These are phyloP conservation scores for Orychophragmus violaceus DNA, from an alignment of 345 rosid genomes.

Conservation along the genomic window DNA sequence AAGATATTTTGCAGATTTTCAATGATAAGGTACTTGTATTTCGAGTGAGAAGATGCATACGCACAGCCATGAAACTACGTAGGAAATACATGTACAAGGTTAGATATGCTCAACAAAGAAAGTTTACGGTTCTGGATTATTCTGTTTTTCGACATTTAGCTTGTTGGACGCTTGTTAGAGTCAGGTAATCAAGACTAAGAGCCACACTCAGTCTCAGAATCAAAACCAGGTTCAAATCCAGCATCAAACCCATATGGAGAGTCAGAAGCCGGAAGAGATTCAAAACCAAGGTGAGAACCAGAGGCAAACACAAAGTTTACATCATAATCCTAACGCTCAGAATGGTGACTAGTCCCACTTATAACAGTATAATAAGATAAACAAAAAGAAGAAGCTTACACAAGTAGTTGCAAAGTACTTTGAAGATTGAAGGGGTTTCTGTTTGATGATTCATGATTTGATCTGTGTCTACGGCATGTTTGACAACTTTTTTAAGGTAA, in stretches of 20 bases:
- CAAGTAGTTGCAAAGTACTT: slow-evolving; percentile 29
- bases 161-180: slow-evolving; percentile 29
- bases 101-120: slow-evolving; percentile 14
- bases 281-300: slow-evolving; percentile 29
- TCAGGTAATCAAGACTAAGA: slow-evolving; percentile 50
- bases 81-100: slow-evolving; percentile 85
- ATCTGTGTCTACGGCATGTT: slow-evolving; percentile 22
- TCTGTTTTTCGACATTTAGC: slow-evolving; percentile 21
- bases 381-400: slow-evolving; percentile 19
- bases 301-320: slow-evolving; percentile 19
- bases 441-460: slow-evolving; percentile 24
- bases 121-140: not conserved
- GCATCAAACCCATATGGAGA: slow-evolving; percentile 28
- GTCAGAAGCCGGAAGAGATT: slow-evolving; percentile 18
- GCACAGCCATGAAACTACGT: slow-evolving; percentile 72
- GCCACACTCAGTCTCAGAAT: slow-evolving; percentile 23
- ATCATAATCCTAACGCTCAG: slow-evolving; percentile 11
- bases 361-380: slow-evolving; percentile 4
- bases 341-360: slow-evolving; percentile 36
- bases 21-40: slow-evolving; percentile 76
- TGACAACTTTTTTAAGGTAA: slow-evolving; percentile 31
- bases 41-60: slow-evolving; percentile 59
- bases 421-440: slow-evolving; percentile 11
- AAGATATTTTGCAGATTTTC: slow-evolving; percentile 54
- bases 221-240: slow-evolving; percentile 19